phyloP scores from a whole-genome alignment of 2,329 filamentous ascomycete species.

The Penicillium italicum region DNA sequence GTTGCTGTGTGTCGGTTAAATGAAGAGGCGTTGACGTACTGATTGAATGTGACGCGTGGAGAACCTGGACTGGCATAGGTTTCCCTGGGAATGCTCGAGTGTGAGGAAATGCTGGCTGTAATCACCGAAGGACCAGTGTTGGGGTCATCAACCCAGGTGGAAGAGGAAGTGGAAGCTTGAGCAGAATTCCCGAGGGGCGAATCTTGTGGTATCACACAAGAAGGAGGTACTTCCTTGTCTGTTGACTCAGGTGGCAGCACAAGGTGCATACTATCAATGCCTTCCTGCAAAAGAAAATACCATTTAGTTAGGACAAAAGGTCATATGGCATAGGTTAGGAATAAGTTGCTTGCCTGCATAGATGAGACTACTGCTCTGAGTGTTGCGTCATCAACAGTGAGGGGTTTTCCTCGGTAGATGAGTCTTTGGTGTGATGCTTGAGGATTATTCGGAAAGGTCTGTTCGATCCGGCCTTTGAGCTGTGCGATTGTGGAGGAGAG shows the following conservation, averaged over 20 bases:
- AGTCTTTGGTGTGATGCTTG: slow-evolving; percentile 51
- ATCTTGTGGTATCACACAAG: not conserved
- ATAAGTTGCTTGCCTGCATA: slow-evolving; percentile 44
- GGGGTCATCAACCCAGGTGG: not conserved
- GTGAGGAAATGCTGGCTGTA: not conserved
- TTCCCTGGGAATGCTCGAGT: not conserved
- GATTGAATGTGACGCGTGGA: not conserved
- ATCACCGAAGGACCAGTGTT: not conserved
- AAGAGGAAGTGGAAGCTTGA: not conserved
- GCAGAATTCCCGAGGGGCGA: not conserved
- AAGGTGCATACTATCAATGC: slow-evolving; percentile 4
- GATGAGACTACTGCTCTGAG: slow-evolving; percentile 51
- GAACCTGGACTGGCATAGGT: not conserved
- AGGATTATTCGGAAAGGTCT: slow-evolving; percentile 48
- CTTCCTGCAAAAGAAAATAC: not conserved
- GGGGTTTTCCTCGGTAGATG: slow-evolving; percentile 56
- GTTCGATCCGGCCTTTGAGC: slow-evolving; percentile 52
- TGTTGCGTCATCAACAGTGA: slow-evolving; percentile 48
- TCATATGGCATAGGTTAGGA: not conserved
- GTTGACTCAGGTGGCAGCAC: slow-evolving; percentile 3
- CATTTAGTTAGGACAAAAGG: not conserved
- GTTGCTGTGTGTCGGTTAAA: not conserved
- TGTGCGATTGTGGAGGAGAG: slow-evolving; percentile 47
- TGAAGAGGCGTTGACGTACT: not conserved
- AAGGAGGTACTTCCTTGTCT: not conserved